A percentile compares a stretch with the other conserved stretches of the same genome.
Conservation (phyloP, 2,329 filamentous ascomycete genomes). For the Biscogniauxia mediterranea region DNA sequence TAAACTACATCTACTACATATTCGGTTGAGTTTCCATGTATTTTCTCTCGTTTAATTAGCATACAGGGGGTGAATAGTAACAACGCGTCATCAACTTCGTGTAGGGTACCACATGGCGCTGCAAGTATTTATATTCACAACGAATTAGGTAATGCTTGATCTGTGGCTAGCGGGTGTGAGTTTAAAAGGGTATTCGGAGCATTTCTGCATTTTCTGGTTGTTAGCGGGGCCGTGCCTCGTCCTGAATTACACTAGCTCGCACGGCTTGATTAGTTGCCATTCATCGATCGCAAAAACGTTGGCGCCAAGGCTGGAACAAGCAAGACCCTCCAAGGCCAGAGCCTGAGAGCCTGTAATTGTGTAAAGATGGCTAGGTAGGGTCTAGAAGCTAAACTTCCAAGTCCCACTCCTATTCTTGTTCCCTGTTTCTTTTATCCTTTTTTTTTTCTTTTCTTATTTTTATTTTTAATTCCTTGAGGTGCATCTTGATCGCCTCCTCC, state of each 20-base stretch:
- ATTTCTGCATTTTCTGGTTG: too few relatives aligned
- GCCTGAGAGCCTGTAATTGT: not conserved
- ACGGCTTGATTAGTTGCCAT: not conserved
- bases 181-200: not conserved
- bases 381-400: not conserved
- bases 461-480: slow-evolving; percentile 4
- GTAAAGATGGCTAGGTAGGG: not conserved
- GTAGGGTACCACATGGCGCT: too few relatives aligned
- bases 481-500: slow-evolving; percentile 4
- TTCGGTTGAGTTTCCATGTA: not conserved
- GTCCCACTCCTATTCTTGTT: not conserved
- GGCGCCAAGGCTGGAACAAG: not conserved
- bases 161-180: not conserved
- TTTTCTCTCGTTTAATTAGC: not conserved
- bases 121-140: too few relatives aligned
- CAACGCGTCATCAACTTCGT: not conserved
- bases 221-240: not conserved
- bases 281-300: not conserved
- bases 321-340: not conserved
- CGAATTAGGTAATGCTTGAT: too few relatives aligned
- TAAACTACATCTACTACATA: too few relatives aligned
- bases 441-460: slow-evolving; percentile 4
- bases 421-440: slow-evolving; percentile 7
- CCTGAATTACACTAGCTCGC: not conserved
- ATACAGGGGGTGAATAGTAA: not conserved